phyloP scores from a whole-genome alignment of 2,329 filamentous ascomycete genomes.

The Didymella arachidicola region DNA sequence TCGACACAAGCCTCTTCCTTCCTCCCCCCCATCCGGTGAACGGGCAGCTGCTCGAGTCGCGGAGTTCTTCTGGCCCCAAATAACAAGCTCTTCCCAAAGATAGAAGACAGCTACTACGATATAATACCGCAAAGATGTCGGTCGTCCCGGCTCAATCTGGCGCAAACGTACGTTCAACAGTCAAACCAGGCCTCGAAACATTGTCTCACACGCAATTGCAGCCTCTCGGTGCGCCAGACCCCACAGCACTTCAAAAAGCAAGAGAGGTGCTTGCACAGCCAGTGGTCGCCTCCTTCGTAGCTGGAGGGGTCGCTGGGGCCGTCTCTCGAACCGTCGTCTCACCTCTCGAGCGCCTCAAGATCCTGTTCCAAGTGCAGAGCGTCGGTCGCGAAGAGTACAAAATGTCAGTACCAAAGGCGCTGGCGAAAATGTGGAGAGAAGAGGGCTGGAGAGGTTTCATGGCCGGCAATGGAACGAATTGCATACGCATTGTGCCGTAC shows the following conservation, averaged over 20 bases:
- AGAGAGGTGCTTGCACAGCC: constrained; percentile 72
- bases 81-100: constrained; percentile 28
- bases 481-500: constrained; percentile 96
- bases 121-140: constrained; percentile 31
- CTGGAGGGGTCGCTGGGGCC: constrained; percentile 90
- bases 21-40: constrained; percentile 36
- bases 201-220: constrained; percentile 27
- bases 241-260: constrained; percentile 36
- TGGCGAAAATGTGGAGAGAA: constrained; percentile 95
- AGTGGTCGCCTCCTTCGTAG: constrained; percentile 89
- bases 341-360: constrained; percentile 93
- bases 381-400: constrained; percentile 91
- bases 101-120: constrained; percentile 29
- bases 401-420: constrained; percentile 84
- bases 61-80: constrained; percentile 16
- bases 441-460: constrained; percentile 98
- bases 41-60: constrained; percentile 26
- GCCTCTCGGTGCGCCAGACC: constrained; percentile 29
- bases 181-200: background rate
- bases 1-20: constrained; percentile 30
- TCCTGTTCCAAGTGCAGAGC: constrained; percentile 96
- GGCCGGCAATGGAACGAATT: constrained; percentile 97
- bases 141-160: constrained; percentile 25
- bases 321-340: constrained; percentile 98
- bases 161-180: constrained; percentile 35